Evolutionary conservation across 495 filamentous ascomycete species (phyloP), one percentile per base, ranked within the genome.

Genomic region (Lophiostoma macrostomum): DNA sequence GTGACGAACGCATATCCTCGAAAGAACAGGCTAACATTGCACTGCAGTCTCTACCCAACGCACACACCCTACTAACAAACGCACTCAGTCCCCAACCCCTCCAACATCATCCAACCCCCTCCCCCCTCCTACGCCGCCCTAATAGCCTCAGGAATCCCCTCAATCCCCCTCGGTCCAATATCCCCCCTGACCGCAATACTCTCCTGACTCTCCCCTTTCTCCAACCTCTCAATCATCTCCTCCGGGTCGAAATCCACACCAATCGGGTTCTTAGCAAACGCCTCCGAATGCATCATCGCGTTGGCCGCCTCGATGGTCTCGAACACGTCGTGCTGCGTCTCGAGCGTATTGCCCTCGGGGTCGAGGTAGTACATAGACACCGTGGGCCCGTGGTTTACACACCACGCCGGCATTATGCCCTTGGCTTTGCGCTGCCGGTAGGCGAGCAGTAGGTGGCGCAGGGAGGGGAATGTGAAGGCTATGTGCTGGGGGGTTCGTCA

Each of bases 331-430:
- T 72, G 67, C 50, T 75, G 72, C 2, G 62, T 71, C 60, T 77
- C 74, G 29, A 76, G 49, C 37, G 47, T 29, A 56, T 77, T 77
- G 5, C 73, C 73, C 47, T 77, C 74, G 13, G 74, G 74, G 43
- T 77, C 74, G 14, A 55, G 53, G 48, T 76, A 75, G 50, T 75
- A 77, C 3, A 77, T 65, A 32, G 65, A 70, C 1, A 63, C 73
- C 2, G 69, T 75, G 0, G 63, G 58, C 2, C 74, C 74, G 42
- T 77, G 74, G 47, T 76, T 74, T 18, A 74, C 65, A 38, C 58
- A 67, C 70, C 69, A 74, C 7, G 54, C n/a, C 0, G 74, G 74
- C 29, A 64, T 13, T n/a, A 74, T 69, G 0, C 67, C 71, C 13
- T 56, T 58, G 0, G 57, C 52, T 49, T 69, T 71, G 7, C 68